Conservation (phyloP, 768 basidiomycete species). For the Cubamyces lactineus region DNA sequence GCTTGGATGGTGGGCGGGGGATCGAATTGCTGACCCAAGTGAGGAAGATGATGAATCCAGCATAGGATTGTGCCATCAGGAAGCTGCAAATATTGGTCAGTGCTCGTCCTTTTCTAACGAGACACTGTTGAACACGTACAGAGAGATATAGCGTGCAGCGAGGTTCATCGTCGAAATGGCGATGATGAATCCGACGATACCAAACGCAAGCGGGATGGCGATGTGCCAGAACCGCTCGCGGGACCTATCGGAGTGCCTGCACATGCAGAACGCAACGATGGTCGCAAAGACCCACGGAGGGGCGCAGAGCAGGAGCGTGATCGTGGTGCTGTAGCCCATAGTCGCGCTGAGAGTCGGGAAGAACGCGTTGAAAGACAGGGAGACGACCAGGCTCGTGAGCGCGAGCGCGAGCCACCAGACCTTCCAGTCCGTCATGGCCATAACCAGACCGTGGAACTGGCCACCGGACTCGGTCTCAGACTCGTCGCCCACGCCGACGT, state of each 20-base stretch:
- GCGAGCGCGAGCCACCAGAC: slow-evolving; percentile 81
- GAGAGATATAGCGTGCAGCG: slow-evolving; percentile 63
- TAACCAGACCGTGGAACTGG: slow-evolving; percentile 48
- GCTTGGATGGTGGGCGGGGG: slow-evolving; percentile 83
- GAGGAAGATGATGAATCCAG: slow-evolving; percentile 69
- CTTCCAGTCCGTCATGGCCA: slow-evolving; percentile 77
- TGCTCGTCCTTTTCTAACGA: background rate
- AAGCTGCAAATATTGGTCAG: slow-evolving; percentile 50
- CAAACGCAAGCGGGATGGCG: slow-evolving; percentile 51
- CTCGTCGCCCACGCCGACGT: slow-evolving; percentile 57
- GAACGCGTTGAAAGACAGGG: slow-evolving; percentile 77
- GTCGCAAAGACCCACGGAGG: slow-evolving; percentile 76
- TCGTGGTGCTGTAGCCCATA: slow-evolving; percentile 65
- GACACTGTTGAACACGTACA: slow-evolving; percentile 43
- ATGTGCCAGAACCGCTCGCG: slow-evolving; percentile 78
- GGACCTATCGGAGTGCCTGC: slow-evolving; percentile 68
- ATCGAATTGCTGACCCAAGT: slow-evolving; percentile 61
- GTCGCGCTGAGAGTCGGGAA: slow-evolving; percentile 80
- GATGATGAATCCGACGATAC: slow-evolving; percentile 70
- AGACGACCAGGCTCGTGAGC: slow-evolving; percentile 60
- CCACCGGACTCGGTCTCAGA: slow-evolving; percentile 44
- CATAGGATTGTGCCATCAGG: slow-evolving; percentile 74
- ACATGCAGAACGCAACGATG: slow-evolving; percentile 53
- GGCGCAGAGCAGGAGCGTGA: slow-evolving; percentile 74
- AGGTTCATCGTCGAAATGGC: slow-evolving; percentile 66